Evolutionary conservation across 768 basidiomycete species (phyloP).

Genomic region (Boletus eberwhitei): DNA sequence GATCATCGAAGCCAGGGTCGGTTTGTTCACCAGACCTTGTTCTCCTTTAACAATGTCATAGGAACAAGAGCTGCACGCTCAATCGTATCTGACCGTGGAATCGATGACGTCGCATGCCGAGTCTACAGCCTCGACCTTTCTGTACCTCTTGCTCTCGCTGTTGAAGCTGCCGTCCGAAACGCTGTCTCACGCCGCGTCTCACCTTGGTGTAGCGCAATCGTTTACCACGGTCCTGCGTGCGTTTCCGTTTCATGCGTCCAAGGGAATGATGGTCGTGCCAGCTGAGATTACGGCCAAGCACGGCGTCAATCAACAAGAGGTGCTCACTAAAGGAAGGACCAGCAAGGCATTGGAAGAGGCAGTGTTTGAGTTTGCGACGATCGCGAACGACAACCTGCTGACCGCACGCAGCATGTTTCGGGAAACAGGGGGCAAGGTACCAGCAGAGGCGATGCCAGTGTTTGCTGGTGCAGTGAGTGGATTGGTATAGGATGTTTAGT

Average conservation of each 20-base stretch:
- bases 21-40: constrained; percentile 20
- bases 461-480: constrained; percentile 68
- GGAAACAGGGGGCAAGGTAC: constrained; percentile 51
- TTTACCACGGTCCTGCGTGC: constrained; percentile 70
- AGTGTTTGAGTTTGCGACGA: constrained; percentile 77
- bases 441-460: constrained; percentile 59
- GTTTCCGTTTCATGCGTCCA: constrained; percentile 71
- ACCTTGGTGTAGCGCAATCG: constrained; percentile 74
- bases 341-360: constrained; percentile 70
- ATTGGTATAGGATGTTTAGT: background rate
- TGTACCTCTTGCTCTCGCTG: constrained; percentile 74
- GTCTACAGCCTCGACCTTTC: constrained; percentile 72
- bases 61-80: constrained; percentile 65
- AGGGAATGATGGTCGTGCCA: constrained; percentile 72
- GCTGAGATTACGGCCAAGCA: constrained; percentile 79
- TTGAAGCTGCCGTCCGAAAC: constrained; percentile 53
- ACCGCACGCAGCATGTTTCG: constrained; percentile 72
- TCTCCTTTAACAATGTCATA: constrained; percentile 29
- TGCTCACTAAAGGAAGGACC: constrained; percentile 53
- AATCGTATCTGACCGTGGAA: constrained; percentile 63
- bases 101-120: constrained; percentile 73
- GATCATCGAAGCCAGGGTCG: constrained; percentile 80
- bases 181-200: constrained; percentile 75
- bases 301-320: constrained; percentile 74
- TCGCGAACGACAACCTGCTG: constrained; percentile 76